Base-by-base conservation (phyloP, 1,284 basidiomycete genomes). In the Sanghuangporus baumii region DNA sequence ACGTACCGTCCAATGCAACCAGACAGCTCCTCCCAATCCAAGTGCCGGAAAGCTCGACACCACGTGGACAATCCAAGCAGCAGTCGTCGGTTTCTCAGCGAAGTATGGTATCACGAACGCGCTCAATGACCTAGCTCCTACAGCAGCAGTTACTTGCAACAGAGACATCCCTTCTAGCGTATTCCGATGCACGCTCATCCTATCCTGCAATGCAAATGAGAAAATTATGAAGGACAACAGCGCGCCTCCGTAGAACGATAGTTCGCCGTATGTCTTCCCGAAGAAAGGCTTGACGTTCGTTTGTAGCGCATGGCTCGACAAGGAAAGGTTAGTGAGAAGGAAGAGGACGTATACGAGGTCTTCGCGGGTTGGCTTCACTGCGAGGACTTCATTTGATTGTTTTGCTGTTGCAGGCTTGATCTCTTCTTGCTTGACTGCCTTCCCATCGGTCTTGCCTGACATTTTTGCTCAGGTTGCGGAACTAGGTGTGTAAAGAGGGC, bases 1-100 rank as follows among this genome's bases (percentile, higher is more conserved):
- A 58, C 61, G 4, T 20, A 58, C 57, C 36, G 57, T 51, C 60
- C 60, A 62, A 34, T 63, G 56, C 57, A 63, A 40, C 57, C 56
- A 63, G 14, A 59, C 61, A 41, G 54, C 61, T 8, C 56, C 61
- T 14, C 51, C 57, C 14, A 59, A 12, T n/a, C 56, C 61, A 5
- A 63, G 18, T 26, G 41, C 20, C 38, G 57, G 57, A 34, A 63
- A 59, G 37, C 50, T 47, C 48, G 58, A 59, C 41, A 55, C 2
- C 14, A 36, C 18, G 47, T 63, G 61, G 7, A 58, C 61, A 12
- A 54, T 18, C 23, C 50, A 36, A 26, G 61, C 48, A 5, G 37
- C 61, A 16, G 46, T 4, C 18, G 57, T 59, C 12, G 61, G 61
- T 36, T 63, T 37, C 14, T 59, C 51, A 34, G 54, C 18, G 14